Base-by-base conservation (phyloP, 2,329 filamentous ascomycete species). In the Beauveria asiatica region DNA sequence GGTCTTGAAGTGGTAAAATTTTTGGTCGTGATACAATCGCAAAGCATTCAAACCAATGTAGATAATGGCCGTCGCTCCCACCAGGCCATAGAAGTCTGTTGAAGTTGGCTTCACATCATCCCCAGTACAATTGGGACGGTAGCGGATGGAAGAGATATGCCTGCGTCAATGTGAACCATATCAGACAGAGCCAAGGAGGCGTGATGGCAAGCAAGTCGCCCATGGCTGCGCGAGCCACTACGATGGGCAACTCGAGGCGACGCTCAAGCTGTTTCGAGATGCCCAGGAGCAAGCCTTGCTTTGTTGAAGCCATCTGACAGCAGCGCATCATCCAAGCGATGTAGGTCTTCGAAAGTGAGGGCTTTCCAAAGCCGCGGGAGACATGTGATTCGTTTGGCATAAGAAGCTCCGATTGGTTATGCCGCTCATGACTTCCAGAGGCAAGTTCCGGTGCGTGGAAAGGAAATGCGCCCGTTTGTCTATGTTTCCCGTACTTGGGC, bases 1-100 rank as follows among this genome's bases (percentile, higher is more conserved):
- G 48, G 63, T 62, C 17, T 63, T 63, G 55, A 62, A 62, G 3
- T 65, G 63, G 46, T 65, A 63, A 2, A 65, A 49, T 10, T 60
- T 42, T 25, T 69, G 67, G 39, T 64, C 37, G 57, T 64, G 51
- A 44, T 59, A 45, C 44, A 64, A 23, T 42, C 61, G 59, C 7
- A 39, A 60, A 7, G 67, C 49, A 10, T 65, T 58, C n/a, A 65
- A 23, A 1, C 66, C 66, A 7, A 67, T 11, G 16, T 67, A 68
- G 23, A 68, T 55, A 16, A 69, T 9, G 1, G 56, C 59, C 3
- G 62, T 60, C 3, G 65, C 67, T 10, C 52, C 62, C n/a, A 66
- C 64, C 21, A 66, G 49, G 17, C 52, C 58, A 33, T 62, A 64
- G 11, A 61, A 60, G 10, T 49, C 59, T 53, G 52, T 63, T 39